phyloP scores from a whole-genome alignment of 2,329 filamentous ascomycete species.

The Penicillium verrucosum region DNA sequence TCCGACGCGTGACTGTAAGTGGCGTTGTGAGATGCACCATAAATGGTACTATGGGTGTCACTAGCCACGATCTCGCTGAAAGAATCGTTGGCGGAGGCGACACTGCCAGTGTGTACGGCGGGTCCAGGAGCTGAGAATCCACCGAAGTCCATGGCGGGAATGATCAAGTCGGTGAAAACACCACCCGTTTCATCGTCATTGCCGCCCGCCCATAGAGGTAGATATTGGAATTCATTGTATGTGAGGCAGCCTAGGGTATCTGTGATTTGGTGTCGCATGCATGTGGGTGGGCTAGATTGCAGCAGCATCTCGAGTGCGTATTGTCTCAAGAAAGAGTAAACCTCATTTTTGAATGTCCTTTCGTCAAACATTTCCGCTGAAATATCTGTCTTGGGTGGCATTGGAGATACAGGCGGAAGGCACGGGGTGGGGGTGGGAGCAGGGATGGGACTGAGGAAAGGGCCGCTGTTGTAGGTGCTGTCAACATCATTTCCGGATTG shows the following conservation, averaged over 20 bases:
- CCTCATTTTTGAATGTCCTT: conserved; percentile 17
- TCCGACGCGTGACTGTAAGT: conserved; percentile 33
- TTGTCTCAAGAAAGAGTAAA: conserved; percentile 12
- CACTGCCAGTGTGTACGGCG: conserved; percentile 29
- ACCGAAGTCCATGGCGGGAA: conserved; percentile 32
- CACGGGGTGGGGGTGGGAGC: background rate
- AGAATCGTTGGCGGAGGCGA: conserved; percentile 23
- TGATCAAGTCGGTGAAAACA: conserved; percentile 43
- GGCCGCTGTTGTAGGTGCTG: background rate
- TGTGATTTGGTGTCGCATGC: conserved; percentile 24
- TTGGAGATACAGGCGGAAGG: background rate
- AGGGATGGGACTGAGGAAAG: background rate
- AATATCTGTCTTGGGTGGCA: background rate
- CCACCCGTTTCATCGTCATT: conserved; percentile 51
- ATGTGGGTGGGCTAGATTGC: background rate
- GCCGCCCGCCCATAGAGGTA: conserved; percentile 65
- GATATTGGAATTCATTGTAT: conserved; percentile 58
- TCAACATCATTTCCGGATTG: background rate
- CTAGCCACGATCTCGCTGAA: conserved; percentile 26
- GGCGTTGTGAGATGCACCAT: conserved; percentile 36
- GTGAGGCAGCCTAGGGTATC: conserved; percentile 52
- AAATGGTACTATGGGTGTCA: conserved; percentile 33
- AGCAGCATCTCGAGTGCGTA: conserved; percentile 21
- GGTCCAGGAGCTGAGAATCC: conserved; percentile 40
- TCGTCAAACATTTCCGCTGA: background rate